These are phyloP conservation scores for Botryotinia calthae DNA, from an alignment of 2,329 filamentous ascomycete genomes.

Conservation along the genomic window DNA sequence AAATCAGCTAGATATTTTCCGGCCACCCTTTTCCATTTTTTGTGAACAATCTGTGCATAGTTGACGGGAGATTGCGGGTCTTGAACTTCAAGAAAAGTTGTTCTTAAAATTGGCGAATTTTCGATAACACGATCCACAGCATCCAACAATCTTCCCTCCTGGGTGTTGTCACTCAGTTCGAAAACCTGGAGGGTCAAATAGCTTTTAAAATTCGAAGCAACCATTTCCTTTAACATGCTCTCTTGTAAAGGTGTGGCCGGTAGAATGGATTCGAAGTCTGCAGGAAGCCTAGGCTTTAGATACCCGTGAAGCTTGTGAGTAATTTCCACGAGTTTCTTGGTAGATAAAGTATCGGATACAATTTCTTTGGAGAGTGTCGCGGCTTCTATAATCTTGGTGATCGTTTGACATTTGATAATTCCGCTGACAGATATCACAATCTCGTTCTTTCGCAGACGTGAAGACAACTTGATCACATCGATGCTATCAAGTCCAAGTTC, in stretches of 20 bases:
- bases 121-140: conserved; percentile 63
- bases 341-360: conserved; percentile 11
- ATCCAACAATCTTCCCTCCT: conserved; percentile 53
- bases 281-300: conserved; percentile 41
- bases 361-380: conserved; percentile 25
- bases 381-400: conserved; percentile 55
- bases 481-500: conserved; percentile 90
- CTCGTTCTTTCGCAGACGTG: conserved; percentile 60
- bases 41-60: conserved; percentile 55
- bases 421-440: conserved; percentile 66
- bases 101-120: conserved; percentile 69
- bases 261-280: conserved; percentile 56
- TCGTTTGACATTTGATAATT: conserved; percentile 71
- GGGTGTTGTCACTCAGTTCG: conserved; percentile 52
- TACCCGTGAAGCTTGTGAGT: conserved; percentile 42
- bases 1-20: too few species aligned
- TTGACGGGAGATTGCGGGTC: conserved; percentile 54
- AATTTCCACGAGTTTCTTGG: conserved; percentile 30
- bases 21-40: background rate
- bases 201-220: conserved; percentile 66
- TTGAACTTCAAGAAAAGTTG: conserved; percentile 66
- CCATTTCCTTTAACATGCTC: conserved; percentile 79
- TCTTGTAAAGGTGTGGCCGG: conserved; percentile 84
- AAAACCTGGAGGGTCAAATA: conserved; percentile 88
- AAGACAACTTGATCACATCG: conserved; percentile 80